Evolutionary conservation across 2,329 filamentous ascomycete genomes (phyloP).

Genomic region (Fusarium staphyleae): DNA sequence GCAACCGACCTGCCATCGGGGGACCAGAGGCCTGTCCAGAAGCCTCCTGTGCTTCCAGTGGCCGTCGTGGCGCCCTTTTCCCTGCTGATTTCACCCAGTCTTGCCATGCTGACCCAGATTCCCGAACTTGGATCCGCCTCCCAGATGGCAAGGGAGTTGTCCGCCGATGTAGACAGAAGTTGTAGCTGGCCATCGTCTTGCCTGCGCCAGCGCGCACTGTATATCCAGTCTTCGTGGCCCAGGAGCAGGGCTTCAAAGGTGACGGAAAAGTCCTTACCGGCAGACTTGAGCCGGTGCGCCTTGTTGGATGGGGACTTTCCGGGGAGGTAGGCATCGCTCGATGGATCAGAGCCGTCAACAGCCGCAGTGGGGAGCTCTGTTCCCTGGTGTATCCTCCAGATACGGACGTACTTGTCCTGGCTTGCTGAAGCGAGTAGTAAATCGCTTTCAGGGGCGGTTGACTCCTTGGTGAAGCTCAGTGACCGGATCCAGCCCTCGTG

Average conservation of each 20-base stretch:
- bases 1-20: slow-evolving; percentile 77
- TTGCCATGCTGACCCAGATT: slow-evolving; percentile 86
- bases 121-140: slow-evolving; percentile 83
- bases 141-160: slow-evolving; percentile 95
- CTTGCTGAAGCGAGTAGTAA: slow-evolving; percentile 89
- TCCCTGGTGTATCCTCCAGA: slow-evolving; percentile 86
- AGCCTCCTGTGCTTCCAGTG: slow-evolving; percentile 93
- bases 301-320: slow-evolving; percentile 88
- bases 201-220: slow-evolving; percentile 79
- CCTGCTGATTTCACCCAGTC: slow-evolving; percentile 90
- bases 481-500: slow-evolving; percentile 97
- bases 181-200: slow-evolving; percentile 63
- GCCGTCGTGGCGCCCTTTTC: slow-evolving; percentile 97
- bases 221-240: slow-evolving; percentile 98
- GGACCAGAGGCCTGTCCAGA: slow-evolving; percentile 95
- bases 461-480: slow-evolving; percentile 77
- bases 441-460: slow-evolving; percentile 63
- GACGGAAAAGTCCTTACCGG: slow-evolving; percentile 72
- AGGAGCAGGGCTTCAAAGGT: slow-evolving; percentile 94
- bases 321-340: slow-evolving; percentile 63
- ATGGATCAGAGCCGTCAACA: slow-evolving; percentile 61
- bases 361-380: slow-evolving; percentile 66
- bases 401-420: slow-evolving; percentile 94
- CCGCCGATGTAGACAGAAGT: slow-evolving; percentile 88
- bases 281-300: slow-evolving; percentile 75